Conservation (phyloP, 345 rosid species). For the Moricandia arvensis region DNA sequence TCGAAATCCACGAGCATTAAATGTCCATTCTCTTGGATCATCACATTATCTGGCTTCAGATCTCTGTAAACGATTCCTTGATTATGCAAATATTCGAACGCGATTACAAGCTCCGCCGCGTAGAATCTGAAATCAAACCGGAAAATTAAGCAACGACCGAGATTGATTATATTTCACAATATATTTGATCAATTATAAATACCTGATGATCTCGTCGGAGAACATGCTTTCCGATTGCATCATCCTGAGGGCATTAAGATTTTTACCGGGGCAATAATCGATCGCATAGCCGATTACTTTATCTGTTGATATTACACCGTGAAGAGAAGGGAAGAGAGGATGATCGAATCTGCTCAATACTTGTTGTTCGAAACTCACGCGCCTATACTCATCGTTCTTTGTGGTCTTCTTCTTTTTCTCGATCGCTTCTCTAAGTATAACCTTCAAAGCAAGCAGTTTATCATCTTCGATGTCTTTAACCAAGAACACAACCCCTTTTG, state of each 20-base stretch:
- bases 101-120: conserved; percentile 86
- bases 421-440: conserved; percentile 57
- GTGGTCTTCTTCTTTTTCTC: conserved; percentile 47
- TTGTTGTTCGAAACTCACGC: conserved; percentile 66
- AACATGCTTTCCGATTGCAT: conserved; percentile 80
- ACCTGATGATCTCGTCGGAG: conserved; percentile 72
- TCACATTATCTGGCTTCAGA: conserved; percentile 80
- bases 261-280: conserved; percentile 82
- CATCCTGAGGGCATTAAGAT: conserved; percentile 53
- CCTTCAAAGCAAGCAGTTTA: conserved; percentile 67
- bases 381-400: conserved; percentile 39
- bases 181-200: neutral
- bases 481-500: conserved; percentile 85
- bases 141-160: neutral
- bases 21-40: conserved; percentile 86
- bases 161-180: neutral
- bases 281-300: conserved; percentile 80
- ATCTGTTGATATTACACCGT: conserved; percentile 62
- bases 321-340: conserved; percentile 74
- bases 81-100: conserved; percentile 69
- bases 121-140: conserved; percentile 54
- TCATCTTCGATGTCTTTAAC: conserved; percentile 37
- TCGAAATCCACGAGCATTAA: conserved; percentile 94
- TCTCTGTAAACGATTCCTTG: conserved; percentile 78
- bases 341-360: conserved; percentile 60